A percentile compares a stretch with the other conserved stretches of the same genome.
phyloP scores from a whole-genome alignment of 1,284 basidiomycete genomes.

The Moniliella sp. region DNA sequence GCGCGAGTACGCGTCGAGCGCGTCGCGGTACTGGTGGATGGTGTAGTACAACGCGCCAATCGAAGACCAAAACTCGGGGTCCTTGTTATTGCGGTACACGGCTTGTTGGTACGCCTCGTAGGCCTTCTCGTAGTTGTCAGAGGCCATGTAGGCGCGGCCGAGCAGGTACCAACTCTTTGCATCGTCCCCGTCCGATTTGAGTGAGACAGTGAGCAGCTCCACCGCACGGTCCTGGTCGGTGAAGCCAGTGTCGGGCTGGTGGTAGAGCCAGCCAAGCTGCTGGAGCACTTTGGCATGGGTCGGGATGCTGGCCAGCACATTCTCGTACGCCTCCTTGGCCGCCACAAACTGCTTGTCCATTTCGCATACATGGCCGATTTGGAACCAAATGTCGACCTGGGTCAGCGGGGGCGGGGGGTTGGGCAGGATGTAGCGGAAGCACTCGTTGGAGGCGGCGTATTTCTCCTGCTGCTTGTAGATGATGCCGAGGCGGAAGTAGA shows the following conservation, averaged over 20 bases:
- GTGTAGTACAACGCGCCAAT: constrained; percentile 98
- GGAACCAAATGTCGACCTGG: constrained; percentile 92
- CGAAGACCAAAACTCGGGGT: constrained; percentile 97
- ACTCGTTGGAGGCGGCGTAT: constrained; percentile 37
- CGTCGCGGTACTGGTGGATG: constrained; percentile 95
- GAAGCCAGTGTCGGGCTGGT: constrained; percentile 77
- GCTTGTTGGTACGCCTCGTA: constrained; percentile 99
- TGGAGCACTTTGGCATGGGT: constrained; percentile 89
- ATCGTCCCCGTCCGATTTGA: constrained; percentile 55
- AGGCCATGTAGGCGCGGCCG: constrained; percentile 94
- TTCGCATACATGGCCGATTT: no score
- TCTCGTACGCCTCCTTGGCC: no score
- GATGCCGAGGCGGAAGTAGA: no score
- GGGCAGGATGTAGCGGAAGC: constrained; percentile 75
- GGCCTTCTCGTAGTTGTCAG: constrained; percentile 98
- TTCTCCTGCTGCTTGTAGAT: constrained; percentile 98
- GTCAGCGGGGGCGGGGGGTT: constrained; percentile 85
- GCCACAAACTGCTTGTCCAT: constrained; percentile 85
- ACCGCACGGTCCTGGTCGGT: constrained; percentile 87
- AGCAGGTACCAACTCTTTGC: constrained; percentile 96
- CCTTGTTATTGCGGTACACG: constrained; percentile 89
- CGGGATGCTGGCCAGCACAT: constrained; percentile 79
- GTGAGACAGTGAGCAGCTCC: constrained; percentile 69
- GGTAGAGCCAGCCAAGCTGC: constrained; percentile 93
- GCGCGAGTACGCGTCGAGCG: no score